Base-by-base conservation (phyloP, 2,329 filamentous ascomycete species). In the Cladophialophora yegresii region DNA sequence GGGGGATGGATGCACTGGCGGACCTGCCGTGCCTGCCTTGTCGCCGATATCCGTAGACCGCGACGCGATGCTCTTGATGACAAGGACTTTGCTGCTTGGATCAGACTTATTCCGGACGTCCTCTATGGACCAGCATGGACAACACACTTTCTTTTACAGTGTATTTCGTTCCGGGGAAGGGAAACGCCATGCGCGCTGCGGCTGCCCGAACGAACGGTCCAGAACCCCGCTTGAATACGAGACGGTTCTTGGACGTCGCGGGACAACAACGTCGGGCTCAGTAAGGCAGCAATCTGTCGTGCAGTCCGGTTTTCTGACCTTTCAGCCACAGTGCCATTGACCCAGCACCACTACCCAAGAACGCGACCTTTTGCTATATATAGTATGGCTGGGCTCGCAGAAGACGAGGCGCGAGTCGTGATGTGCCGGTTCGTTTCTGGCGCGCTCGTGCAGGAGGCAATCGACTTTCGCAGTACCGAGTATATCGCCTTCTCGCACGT, bases 401-500 rank as follows among this genome's bases (percentile, higher is more conserved):
- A 40, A 16, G 4, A n/a, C 4, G 36, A 16, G 5, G 13, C 12
- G 36, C 36, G 36, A 16, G 36, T 40, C 36, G 13, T 40, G 36
- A 40, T 40, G 20, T 56, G 54, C 33, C 56, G 56, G 7, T 59
- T 59, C 20, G 56, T 50, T 16, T 16, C 36, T 4, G 40, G 43
- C 8, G 49, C 12, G 28, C n/a, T 59, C 20, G 56, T 59, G 20
- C 20, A 7, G 8, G 40, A 59, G 30, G 12, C 5, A 16, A 59
- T 40, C n/a, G 40, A 49, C 16, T 12, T 59, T 22, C 10, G 33
- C n/a, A 33, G 23, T 2, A 51, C 30, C 13, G 40, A 59, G 13
- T 54, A 53, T 16, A 54, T 54, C 28, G 58, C 58, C 28, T 33
- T 61, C n/a, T 61, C 58, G 16, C 58, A 61, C 26, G 47, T 61